phyloP scores from a whole-genome alignment of 2,329 filamentous ascomycete species.

The Venturia asperata region DNA sequence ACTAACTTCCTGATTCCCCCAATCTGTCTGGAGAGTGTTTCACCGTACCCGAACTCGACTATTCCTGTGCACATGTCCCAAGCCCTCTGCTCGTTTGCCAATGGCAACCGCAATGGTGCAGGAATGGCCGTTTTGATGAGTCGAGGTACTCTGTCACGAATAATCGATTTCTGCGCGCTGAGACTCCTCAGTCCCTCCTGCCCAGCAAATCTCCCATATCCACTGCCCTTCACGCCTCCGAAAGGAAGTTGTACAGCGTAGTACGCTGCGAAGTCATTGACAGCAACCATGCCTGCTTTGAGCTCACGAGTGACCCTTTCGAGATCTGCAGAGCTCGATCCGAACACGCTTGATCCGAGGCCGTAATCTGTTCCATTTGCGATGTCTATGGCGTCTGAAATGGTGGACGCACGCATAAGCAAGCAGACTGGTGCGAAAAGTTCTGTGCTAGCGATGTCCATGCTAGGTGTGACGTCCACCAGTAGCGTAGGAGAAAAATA shows the following conservation, averaged over 20 bases:
- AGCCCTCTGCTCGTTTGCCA: conserved; percentile 39
- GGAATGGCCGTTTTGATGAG: conserved; percentile 69
- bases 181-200: conserved; percentile 77
- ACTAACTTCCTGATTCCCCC: conserved; percentile 36
- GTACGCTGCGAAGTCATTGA: conserved; percentile 92
- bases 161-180: conserved; percentile 83
- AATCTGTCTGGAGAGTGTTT: conserved; percentile 32
- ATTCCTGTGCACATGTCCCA: conserved; percentile 41
- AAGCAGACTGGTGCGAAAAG: conserved; percentile 90
- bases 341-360: conserved; percentile 84
- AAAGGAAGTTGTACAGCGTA: conserved; percentile 95
- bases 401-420: conserved; percentile 65
- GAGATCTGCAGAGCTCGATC: conserved; percentile 54
- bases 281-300: conserved; percentile 79
- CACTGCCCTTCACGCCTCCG: conserved; percentile 81
- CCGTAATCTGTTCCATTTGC: conserved; percentile 82
- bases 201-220: conserved; percentile 85
- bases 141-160: conserved; percentile 60
- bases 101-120: conserved; percentile 70
- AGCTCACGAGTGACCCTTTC: conserved; percentile 59
- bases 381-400: conserved; percentile 61
- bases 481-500: conserved; percentile 91
- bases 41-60: conserved; percentile 44
- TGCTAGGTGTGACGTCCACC: conserved; percentile 75
- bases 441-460: conserved; percentile 84